phyloP scores from a whole-genome alignment of 805 yeast species.

The Pichia kluyveri region DNA sequence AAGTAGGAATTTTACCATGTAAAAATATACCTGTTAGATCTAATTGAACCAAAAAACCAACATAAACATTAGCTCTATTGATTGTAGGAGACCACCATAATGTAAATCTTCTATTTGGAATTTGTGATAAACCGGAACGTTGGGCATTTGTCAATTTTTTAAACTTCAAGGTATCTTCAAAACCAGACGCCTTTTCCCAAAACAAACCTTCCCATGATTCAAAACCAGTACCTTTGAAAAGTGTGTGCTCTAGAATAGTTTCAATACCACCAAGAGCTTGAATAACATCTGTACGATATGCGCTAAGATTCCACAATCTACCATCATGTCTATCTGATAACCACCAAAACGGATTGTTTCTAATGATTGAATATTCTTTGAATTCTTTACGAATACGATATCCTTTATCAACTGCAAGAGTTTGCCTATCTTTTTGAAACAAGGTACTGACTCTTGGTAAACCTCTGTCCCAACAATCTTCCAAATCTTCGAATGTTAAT shows the following conservation, averaged over 20 bases:
- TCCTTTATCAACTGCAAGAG: conserved; percentile 91
- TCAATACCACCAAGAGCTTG: conserved; percentile 97
- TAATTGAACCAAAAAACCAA: conserved; percentile 91
- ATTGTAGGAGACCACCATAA: conserved; percentile 99
- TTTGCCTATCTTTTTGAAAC: conserved; percentile 91
- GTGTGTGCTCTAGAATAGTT: conserved; percentile 87
- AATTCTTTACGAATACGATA: conserved; percentile 77
- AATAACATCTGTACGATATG: conserved; percentile 91
- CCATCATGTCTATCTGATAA: conserved; percentile 90
- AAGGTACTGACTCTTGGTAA: conserved; percentile 91
- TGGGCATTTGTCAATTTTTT: conserved; percentile 96
- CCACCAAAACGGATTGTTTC: conserved; percentile 96
- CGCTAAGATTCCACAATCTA: conserved; percentile 84
- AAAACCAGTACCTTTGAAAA: conserved; percentile 95
- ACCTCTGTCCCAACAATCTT: conserved; percentile 94
- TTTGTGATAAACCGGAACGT: conserved; percentile 92
- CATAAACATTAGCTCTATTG: conserved; percentile 95
- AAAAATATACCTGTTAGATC: conserved; percentile 94
- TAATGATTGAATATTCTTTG: conserved; percentile 59
- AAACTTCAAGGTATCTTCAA: conserved; percentile 91
- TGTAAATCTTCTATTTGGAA: conserved; percentile 94
- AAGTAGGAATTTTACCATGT: conserved; percentile 96
- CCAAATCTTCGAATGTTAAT: conserved; percentile 85
- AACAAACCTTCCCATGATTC: conserved; percentile 98
- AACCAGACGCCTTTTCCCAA: conserved; percentile 98